Base-by-base conservation (phyloP, 2,329 filamentous ascomycete species). In the Mollisiaceae sp. region DNA sequence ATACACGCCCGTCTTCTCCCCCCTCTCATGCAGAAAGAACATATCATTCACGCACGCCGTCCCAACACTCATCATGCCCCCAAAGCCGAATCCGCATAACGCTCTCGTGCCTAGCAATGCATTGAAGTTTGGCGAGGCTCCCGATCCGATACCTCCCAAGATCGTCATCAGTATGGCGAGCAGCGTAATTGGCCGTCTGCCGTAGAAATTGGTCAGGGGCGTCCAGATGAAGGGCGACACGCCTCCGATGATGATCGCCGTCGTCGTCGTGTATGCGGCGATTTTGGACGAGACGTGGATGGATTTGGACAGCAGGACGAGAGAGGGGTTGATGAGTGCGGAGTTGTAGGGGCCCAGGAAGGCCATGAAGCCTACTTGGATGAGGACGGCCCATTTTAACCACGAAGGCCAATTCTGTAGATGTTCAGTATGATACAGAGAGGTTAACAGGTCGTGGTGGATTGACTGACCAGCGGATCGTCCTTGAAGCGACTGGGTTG, bases 301-400 rank as follows among this genome's bases (percentile, higher is more conserved):
- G 2, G 68, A 64, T 24, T 73, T 54, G 57, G 67, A 64, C 24
- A 75, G 70, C 22, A 73, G 69, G 32, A 74, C 69, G 27, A 75
- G 67, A 41, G 72, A 74, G 12, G 73, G 73, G 50, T 75, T 75
- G 56, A 75, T 66, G 11, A 75, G 65, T 6, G 72, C 73, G 1
- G 73, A 65, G 52, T 74, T 73, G 65, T 74, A 75, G 4, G 72
- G 72, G 4, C 73, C 73, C 18, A 75, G 62, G 65, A 74, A 74
- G 56, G 73, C 73, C 73, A 75, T 74, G 64, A 73, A 68, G 36
- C 72, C 71, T 18, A 74, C 73, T 59, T 75, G 73, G 61, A 75
- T 65, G n/a, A 75, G 63, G 8, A 75, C 73, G 6, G 71, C 64
- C 73, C 73, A 75, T 71, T 75, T 75, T n/a, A 74, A 63, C 73